A percentile compares a stretch with the other conserved stretches of the same genome.
These are phyloP conservation scores for Globisporangium barbulae DNA, from an alignment of 352 stramenopile genomes.

Conservation along the genomic window DNA sequence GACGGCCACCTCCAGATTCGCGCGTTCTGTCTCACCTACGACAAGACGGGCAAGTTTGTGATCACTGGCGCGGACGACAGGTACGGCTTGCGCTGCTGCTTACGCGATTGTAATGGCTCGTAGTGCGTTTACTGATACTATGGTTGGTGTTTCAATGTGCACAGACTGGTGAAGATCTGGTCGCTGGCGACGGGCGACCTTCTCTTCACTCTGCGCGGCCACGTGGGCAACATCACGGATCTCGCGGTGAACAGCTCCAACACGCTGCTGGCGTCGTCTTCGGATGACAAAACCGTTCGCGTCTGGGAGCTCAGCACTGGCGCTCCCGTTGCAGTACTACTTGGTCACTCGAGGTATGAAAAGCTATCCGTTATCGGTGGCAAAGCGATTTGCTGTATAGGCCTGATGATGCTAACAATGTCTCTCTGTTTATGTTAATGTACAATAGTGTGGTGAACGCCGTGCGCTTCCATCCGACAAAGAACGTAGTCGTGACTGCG, in stretches of 20 bases:
- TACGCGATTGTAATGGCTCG: background rate
- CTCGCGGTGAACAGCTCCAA: conserved; percentile 85
- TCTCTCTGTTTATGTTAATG: background rate
- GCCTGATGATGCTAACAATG: background rate
- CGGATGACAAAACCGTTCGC: conserved; percentile 86
- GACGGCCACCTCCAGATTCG: conserved; percentile 93
- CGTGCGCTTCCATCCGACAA: conserved; percentile 81
- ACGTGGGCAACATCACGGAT: conserved; percentile 89
- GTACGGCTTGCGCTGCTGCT: conserved; percentile 20
- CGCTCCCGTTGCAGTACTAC: conserved; percentile 77
- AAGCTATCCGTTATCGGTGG: conserved; percentile 22
- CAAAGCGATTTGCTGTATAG: background rate
- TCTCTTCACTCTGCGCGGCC: conserved; percentile 75
- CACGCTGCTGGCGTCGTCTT: conserved; percentile 80
- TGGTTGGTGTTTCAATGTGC: background rate
- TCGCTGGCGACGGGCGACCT: conserved; percentile 84
- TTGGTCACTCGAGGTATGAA: conserved; percentile 82
- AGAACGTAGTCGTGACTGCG: conserved; percentile 89
- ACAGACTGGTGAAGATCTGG: conserved; percentile 96
- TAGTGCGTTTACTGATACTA: background rate
- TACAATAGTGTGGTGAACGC: conserved; percentile 69
- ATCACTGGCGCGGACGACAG: conserved; percentile 97
- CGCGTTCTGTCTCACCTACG: conserved; percentile 96
- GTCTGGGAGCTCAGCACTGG: conserved; percentile 87
- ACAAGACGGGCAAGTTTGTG: conserved; percentile 93